A percentile compares a stretch with the other conserved stretches of the same genome.
Evolutionary conservation across 306 rosid genomes (phyloP).

Genomic region (Pachyrhizus erosus): DNA sequence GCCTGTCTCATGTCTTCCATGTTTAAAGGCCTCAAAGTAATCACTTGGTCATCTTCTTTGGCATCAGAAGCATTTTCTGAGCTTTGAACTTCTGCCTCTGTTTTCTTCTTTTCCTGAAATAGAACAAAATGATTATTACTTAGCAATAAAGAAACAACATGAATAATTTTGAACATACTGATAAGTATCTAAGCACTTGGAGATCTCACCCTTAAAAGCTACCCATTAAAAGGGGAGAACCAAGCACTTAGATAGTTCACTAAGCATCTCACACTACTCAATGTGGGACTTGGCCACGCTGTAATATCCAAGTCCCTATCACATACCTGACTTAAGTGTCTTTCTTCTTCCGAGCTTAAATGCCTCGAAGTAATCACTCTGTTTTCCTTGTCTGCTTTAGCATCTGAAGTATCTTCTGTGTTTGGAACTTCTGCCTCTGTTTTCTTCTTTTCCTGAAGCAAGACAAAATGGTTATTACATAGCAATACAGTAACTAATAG

Average conservation of each 20-base stretch:
- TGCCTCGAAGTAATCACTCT: constrained; percentile 62
- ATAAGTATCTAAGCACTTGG: too few relatives aligned
- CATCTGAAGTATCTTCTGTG: constrained; percentile 52
- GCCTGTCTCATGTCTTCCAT: constrained; percentile 97
- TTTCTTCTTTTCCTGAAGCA: constrained; percentile 71
- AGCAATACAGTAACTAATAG: neutral
- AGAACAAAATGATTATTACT: constrained; percentile 12
- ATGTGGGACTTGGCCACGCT: too few relatives aligned
- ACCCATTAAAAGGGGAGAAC: too few relatives aligned
- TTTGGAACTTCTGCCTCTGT: constrained; percentile 55
- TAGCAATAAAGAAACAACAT: neutral
- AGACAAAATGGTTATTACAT: neutral
- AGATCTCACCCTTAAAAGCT: too few relatives aligned
- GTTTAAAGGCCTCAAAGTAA: constrained; percentile 69
- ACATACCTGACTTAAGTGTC: constrained; percentile 67
- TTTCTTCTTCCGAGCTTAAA: constrained; percentile 86
- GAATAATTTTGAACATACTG: too few relatives aligned
- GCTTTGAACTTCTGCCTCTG: constrained; percentile 53
- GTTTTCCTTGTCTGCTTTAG: constrained; percentile 61
- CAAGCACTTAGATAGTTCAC: too few relatives aligned
- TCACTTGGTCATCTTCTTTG: constrained; percentile 57
- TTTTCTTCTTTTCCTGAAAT: constrained; percentile 73
- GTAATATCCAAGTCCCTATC: too few relatives aligned
- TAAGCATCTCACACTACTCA: too few relatives aligned
- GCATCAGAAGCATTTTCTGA: constrained; percentile 54